Base-by-base conservation (phyloP, 257 asterid species). In the Nyctanthes arbortristis region DNA sequence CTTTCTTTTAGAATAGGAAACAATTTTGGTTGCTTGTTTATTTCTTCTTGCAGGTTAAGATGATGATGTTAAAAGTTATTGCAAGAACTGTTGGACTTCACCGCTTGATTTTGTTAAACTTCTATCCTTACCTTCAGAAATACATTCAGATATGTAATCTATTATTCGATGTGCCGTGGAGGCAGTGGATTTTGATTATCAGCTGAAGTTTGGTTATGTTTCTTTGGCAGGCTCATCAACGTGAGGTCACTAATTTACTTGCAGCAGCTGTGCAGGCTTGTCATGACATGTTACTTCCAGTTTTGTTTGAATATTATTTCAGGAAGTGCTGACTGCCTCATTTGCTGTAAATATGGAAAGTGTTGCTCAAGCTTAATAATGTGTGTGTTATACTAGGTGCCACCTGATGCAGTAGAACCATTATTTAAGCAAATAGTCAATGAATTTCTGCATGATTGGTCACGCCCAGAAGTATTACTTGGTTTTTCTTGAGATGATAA, bases 221-320 rank as follows among this genome's bases (percentile, higher is more conserved):
- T 61, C 71, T 24, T 65, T 82, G 43, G 79, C 81, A 94, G 99
- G 95, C 99, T 32, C 93, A 88, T 84, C 97, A 89, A 70, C 86
- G 85, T 31, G 95, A 88, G 70, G 89, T 94, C 66, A 89, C 89
- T 61, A 87, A 66, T 74, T 84, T 94, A 65, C 95, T 91, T 73
- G 97, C 97, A 35, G 96, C 99, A 54, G 97, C 96, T 66, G 95
- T 94, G 62, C 99, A 94, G 84, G 88, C 97, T 31, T 94, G 99
- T 81, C 99, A 94, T 78, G 99, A 94, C 79, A 88, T 94, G 99
- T 97, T 94, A 87, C 52, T 45, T 56, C 66, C 67, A 32, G 13
- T 65, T n/a, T 76, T 71, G 29, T 14, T 36, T 67, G 9, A 27
- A 59, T 36, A 64, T 25, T 33, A n/a, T 54, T 63, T 30, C 67